Evolutionary conservation across 192 early-diverging fungal genomes (phyloP).

Genomic region (Spizellomyces punctatus): DNA sequence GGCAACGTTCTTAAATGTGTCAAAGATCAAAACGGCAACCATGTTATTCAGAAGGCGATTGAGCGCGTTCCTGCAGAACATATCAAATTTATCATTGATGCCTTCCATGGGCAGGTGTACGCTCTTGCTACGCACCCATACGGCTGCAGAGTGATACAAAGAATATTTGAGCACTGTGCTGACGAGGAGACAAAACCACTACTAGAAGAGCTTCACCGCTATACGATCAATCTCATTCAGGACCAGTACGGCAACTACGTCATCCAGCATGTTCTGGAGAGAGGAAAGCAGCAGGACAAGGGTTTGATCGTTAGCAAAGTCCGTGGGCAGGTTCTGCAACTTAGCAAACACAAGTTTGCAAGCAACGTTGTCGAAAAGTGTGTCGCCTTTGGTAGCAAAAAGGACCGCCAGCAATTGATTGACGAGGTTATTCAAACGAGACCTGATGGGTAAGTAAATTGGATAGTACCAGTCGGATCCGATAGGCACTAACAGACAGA

Average conservation of each 20-base stretch:
- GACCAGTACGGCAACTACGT: constrained; percentile 99
- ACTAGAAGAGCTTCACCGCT: constrained; percentile 93
- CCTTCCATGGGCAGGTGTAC: constrained; percentile 97
- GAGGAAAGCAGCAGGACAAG: constrained; percentile 87
- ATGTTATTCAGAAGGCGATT: constrained; percentile 99
- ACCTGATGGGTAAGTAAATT: constrained; percentile 70
- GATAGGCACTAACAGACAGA: not conserved
- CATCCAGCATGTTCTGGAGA: constrained; percentile 97
- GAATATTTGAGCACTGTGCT: constrained; percentile 99
- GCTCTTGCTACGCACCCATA: constrained; percentile 96
- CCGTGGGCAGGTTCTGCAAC: constrained; percentile 84
- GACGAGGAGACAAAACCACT: constrained; percentile 73
- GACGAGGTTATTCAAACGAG: constrained; percentile 88
- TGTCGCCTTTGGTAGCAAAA: constrained; percentile 87
- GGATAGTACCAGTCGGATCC: not conserved
- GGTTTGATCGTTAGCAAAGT: constrained; percentile 85
- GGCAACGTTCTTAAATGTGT: constrained; percentile 97
- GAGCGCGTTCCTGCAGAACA: constrained; percentile 92
- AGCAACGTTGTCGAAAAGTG: constrained; percentile 99
- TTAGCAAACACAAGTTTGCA: constrained; percentile 99
- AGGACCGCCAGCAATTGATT: constrained; percentile 85
- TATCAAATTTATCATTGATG: constrained; percentile 95
- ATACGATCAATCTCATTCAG: constrained; percentile 89
- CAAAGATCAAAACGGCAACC: constrained; percentile 99
- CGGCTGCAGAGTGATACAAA: constrained; percentile 97